Conservation (phyloP, 2,329 filamentous ascomycete species). For the Colletotrichum musicola region DNA sequence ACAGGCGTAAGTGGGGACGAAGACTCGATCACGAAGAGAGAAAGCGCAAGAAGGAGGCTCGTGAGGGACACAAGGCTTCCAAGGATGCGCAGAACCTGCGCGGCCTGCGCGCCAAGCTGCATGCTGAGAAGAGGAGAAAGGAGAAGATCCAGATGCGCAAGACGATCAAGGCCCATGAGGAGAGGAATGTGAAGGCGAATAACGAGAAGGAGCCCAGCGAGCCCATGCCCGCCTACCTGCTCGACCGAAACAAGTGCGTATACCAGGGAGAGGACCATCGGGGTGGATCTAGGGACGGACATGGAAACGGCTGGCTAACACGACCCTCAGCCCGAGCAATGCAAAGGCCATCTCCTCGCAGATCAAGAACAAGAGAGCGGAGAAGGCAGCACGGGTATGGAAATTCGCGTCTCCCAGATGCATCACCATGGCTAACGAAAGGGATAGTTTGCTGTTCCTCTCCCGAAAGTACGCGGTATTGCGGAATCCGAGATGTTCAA, state of each 20-base stretch:
- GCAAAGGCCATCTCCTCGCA: conserved; percentile 82
- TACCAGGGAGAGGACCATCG: conserved; percentile 27
- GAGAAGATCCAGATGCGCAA: conserved; percentile 99
- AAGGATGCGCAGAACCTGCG: conserved; percentile 94
- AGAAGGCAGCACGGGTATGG: conserved; percentile 80
- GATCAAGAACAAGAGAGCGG: conserved; percentile 95
- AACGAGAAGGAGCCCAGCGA: conserved; percentile 83
- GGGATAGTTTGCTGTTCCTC: conserved; percentile 68
- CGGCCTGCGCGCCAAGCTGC: conserved; percentile 91
- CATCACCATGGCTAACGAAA: too few relatives aligned
- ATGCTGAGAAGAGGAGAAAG: conserved; percentile 92
- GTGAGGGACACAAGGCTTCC: conserved; percentile 89
- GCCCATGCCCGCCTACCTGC: conserved; percentile 90
- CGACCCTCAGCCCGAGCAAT: conserved; percentile 58
- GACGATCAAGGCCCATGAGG: conserved; percentile 93
- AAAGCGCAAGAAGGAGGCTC: conserved; percentile 84
- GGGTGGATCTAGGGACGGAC: background rate
- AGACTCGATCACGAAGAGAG: conserved; percentile 87
- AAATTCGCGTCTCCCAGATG: too few relatives aligned
- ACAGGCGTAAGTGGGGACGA: conserved; percentile 67
- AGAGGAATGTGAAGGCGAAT: conserved; percentile 93
- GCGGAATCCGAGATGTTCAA: conserved; percentile 98
- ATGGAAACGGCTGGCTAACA: conserved; percentile 34
- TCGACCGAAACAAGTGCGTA: conserved; percentile 77
- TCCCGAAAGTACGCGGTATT: conserved; percentile 92